phyloP scores from a whole-genome alignment of 2,329 filamentous ascomycete species.

The Endoconidiophora polonica region DNA sequence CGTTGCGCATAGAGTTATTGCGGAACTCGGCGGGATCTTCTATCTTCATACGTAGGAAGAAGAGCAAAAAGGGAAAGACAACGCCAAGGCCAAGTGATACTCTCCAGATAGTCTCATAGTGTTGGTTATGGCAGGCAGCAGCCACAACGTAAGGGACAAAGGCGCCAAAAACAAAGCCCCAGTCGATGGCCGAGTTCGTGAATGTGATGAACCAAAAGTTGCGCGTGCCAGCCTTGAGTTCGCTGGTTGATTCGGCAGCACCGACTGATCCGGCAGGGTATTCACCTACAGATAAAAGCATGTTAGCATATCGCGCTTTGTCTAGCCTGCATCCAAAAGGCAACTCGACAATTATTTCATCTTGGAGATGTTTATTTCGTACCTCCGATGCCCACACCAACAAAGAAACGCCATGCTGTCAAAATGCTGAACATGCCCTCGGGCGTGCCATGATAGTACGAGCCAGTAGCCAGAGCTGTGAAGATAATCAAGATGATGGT shows the following conservation, averaged over 20 bases:
- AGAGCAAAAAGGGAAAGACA: conserved; percentile 55
- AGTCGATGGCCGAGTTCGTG: conserved; percentile 61
- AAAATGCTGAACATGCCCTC: conserved; percentile 59
- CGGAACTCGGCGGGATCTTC: conserved; percentile 66
- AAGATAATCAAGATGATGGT: conserved; percentile 77
- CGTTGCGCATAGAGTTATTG: conserved; percentile 49
- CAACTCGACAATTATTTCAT: background rate
- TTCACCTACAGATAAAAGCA: conserved; percentile 31
- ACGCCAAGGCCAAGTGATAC: conserved; percentile 62
- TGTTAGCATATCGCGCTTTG: background rate
- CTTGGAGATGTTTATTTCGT: conserved; percentile 17
- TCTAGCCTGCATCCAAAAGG: background rate
- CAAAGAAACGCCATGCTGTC: conserved; percentile 71
- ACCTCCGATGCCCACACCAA: conserved; percentile 62
- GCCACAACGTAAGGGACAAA: conserved; percentile 52
- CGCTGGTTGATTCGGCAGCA: conserved; percentile 67
- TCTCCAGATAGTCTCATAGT: conserved; percentile 66
- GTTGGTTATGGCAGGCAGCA: conserved; percentile 38
- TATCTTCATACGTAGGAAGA: conserved; percentile 50
- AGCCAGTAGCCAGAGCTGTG: conserved; percentile 59
- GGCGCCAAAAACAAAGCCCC: conserved; percentile 64
- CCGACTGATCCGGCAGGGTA: conserved; percentile 74
- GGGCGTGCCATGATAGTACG: conserved; percentile 54
- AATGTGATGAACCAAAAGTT: conserved; percentile 87
- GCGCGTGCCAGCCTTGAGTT: conserved; percentile 63